Evolutionary conservation across 2,329 filamentous ascomycete species (phyloP).

Genomic region (Sarocladiaceae sp.): DNA sequence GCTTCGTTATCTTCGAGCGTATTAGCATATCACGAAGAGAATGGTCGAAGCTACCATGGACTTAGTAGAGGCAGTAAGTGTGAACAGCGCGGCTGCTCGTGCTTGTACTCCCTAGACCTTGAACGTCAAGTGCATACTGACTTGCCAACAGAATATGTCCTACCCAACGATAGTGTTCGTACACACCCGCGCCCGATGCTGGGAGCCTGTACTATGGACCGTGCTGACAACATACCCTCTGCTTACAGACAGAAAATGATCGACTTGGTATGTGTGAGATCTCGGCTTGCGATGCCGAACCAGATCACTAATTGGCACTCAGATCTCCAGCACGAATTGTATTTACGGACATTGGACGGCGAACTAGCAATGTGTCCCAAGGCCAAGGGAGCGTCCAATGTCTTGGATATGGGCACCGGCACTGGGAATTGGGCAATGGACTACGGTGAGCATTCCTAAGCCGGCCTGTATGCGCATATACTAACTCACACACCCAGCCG

Average conservation of each 20-base stretch:
- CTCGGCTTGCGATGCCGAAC: no score
- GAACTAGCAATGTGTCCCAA: constrained; percentile 18
- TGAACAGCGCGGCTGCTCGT: no score
- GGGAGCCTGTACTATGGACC: no score
- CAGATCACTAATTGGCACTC: no score
- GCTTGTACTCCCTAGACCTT: background rate
- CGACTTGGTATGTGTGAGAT: constrained; percentile 12
- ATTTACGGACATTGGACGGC: constrained; percentile 16
- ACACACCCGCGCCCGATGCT: no score
- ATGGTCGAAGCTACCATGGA: constrained; percentile 17
- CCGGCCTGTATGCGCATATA: no score
- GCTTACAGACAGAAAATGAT: constrained; percentile 10
- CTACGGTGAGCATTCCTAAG: constrained; percentile 17
- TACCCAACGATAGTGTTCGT: constrained; percentile 22
- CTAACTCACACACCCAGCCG: no score
- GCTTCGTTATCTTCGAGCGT: constrained; percentile 14
- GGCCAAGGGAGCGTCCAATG: constrained; percentile 16
- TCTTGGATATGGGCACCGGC: constrained; percentile 25
- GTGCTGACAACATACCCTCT: no score
- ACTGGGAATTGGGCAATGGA: constrained; percentile 29
- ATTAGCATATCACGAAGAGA: constrained; percentile 14
- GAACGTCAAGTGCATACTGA: background rate
- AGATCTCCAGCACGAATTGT: constrained; percentile 25
- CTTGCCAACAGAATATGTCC: constrained; percentile 17
- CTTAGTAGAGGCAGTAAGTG: constrained; percentile 20